Evolutionary conservation across 176 grass and related monocot genomes (phyloP).

Genomic region (Ananas comosus): DNA sequence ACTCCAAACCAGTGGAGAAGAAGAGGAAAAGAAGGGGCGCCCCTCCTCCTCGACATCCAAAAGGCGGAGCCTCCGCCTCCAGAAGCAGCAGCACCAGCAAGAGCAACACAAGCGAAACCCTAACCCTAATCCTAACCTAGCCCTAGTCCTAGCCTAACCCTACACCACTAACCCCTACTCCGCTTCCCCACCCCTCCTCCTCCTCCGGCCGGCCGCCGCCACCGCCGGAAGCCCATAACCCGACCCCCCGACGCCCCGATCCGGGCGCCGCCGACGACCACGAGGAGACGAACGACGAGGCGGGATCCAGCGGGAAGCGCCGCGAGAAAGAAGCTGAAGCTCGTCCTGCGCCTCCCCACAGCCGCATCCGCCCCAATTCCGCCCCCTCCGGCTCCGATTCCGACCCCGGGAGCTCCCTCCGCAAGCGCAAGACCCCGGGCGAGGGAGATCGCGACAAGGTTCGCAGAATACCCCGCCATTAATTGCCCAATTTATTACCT

Average conservation of each 20-base stretch:
- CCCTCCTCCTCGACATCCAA: conserved; percentile 41
- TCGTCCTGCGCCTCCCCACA: conserved; percentile 25
- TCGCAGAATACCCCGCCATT: neutral
- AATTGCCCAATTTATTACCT: neutral
- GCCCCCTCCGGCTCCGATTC: conserved; percentile 1
- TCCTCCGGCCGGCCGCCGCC: conserved; percentile 13
- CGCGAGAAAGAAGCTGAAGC: conserved; percentile 37
- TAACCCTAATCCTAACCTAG: conserved; percentile 22
- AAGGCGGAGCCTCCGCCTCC: conserved; percentile 35
- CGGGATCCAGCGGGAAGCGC: conserved; percentile 17
- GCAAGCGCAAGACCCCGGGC: conserved; percentile 6
- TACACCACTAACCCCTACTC: conserved; percentile 17
- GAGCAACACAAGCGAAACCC: conserved; percentile 9
- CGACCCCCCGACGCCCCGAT: neutral
- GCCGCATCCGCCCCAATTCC: neutral
- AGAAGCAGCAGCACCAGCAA: conserved; percentile 15
- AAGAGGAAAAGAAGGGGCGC: conserved; percentile 43
- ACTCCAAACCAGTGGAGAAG: conserved; percentile 21
- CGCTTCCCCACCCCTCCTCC: conserved; percentile 4
- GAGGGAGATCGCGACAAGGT: conserved; percentile 18
- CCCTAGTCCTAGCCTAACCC: conserved; percentile 16
- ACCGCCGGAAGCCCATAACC: conserved; percentile 11
- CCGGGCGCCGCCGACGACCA: neutral
- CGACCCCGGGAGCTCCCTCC: neutral
- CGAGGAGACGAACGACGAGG: conserved; percentile 9